Base-by-base conservation (phyloP, 495 filamentous ascomycete species). In the Chaetomium cochliodes region DNA sequence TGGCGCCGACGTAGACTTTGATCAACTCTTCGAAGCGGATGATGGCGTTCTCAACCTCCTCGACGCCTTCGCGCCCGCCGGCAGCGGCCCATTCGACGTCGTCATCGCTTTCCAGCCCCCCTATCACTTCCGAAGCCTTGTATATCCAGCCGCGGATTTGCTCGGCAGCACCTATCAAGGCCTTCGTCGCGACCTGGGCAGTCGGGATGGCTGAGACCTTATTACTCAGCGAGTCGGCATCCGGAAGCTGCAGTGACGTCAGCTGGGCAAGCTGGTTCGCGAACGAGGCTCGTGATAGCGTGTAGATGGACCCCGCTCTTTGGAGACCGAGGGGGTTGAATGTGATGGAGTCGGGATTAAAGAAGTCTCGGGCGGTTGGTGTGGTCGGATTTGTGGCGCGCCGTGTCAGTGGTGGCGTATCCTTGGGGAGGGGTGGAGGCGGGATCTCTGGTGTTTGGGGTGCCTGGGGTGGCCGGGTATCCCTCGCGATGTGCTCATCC, bases 1-100 rank as follows among this genome's bases (percentile, higher is more conserved):
- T 97, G 5, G 92, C 91, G 64, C 81, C 83, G 46, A 97, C 89
- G 69, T 98, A 98, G 60, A 96, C 90, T 65, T 88, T 87, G 69
- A 97, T 90, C 57, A 98, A 78, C 39, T 85, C 85, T 70, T 96
- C 93, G 72, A 97, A 98, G 47, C 88, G 83, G 13, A 81, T 81
- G 60, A 98, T 92, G 22, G 92, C 92, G 66, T 84, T 87, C 69
- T 98, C 93, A 2, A 97, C 91, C 53, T 93, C 92, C 39, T 88
- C 91, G 50, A 97, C 80, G 11, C 92, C 92, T 71, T 97, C 92
- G 65, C 92, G 85, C 4, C 92, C 92, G 55, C 89, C 94, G 16
- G 92, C 92, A 16, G 93, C 93, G 16, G 94, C 92, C 94, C 94
- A 98, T 71, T 97, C 92, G 23, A 97, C 91, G 69, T 98, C 93